Evolutionary conservation across 495 filamentous ascomycete species (phyloP), one percentile per base, ranked within the genome.

Genomic region (Neurospora cerealis): DNA sequence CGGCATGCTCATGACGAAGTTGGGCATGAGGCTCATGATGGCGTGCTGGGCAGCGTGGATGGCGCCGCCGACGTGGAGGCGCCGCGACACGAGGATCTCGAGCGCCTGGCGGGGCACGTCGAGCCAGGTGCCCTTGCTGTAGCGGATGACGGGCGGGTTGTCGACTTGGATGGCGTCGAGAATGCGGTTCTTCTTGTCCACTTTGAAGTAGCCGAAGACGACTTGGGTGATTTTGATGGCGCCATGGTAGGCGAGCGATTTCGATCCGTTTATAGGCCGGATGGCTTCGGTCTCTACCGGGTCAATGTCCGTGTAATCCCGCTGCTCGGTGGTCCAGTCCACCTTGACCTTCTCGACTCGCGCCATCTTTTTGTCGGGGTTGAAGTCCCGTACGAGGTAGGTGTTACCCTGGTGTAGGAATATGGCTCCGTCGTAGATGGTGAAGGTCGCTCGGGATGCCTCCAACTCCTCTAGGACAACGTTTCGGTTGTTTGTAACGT

Each of bases 11-110:
- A 97, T 88, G 36, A 98, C 94, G 77, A 96, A 97, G 46, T 92
- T 94, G 0, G 95, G 95, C 81, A 99, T 90, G 0, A 98, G 85
- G 41, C 89, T 91, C 38, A 98, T 86, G 71, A 98, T 84, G 2
- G 94, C 94, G 76, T 99, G 96, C 81, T 98, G 93, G 21, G 96
- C 96, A 0, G 94, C 94, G 79, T 98, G 96, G 75, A 99, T 98
- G 0, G 93, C 94, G 1, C 89, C 96, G 0, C 94, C 96, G 34
- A 95, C 85, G 81, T 97, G 94, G 21, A 98, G 87, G 3, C 88
- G 84, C 11, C 89, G 86, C 2, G 87, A 86, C 39, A 89, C 84
- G 5, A 99, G 88, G 38, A 97, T 93, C 9, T 93, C 88, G 17
- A 99, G 89, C 0, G 94, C 94, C 6, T 74, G 79, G 69, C 89